Evolutionary conservation across 352 stramenopile genomes (phyloP).

Genomic region (Pythium rhizo-oryzae): DNA sequence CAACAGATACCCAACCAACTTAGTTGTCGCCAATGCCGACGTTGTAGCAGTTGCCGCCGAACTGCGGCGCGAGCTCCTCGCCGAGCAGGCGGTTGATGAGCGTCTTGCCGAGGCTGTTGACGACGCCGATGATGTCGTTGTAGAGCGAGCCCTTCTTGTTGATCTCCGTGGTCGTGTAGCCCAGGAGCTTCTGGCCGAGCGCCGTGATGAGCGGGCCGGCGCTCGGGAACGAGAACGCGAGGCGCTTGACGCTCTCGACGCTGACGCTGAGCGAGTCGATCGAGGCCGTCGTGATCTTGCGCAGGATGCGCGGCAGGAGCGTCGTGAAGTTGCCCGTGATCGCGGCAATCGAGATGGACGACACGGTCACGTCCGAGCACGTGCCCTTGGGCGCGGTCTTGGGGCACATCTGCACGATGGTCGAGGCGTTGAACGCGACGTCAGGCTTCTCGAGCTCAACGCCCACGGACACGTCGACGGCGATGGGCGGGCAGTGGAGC

Average conservation of each 20-base stretch:
- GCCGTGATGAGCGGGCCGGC: slow-evolving; percentile 41
- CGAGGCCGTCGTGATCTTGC: slow-evolving; percentile 24
- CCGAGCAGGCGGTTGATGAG: slow-evolving; percentile 54
- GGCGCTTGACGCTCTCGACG: slow-evolving; percentile 51
- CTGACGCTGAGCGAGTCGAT: slow-evolving; percentile 35
- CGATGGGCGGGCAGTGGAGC: slow-evolving; percentile 39
- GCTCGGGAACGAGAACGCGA: slow-evolving; percentile 45
- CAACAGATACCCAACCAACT: too few species aligned
- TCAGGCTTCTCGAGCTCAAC: slow-evolving; percentile 40
- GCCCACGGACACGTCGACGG: slow-evolving; percentile 42
- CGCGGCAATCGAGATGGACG: slow-evolving; percentile 40
- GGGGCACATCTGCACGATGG: slow-evolving; percentile 42
- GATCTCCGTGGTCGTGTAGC: slow-evolving; percentile 48
- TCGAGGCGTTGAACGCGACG: slow-evolving; percentile 31
- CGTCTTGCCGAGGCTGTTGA: slow-evolving; percentile 45
- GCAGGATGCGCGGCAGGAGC: slow-evolving; percentile 29
- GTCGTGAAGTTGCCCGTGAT: slow-evolving; percentile 34
- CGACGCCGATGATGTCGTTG: slow-evolving; percentile 45
- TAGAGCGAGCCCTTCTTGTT: slow-evolving; percentile 72
- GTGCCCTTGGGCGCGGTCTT: slow-evolving; percentile 34
- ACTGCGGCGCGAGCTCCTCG: slow-evolving; percentile 39
- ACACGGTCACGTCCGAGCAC: slow-evolving; percentile 52
- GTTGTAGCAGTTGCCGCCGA: slow-evolving; percentile 49
- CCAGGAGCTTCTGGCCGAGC: slow-evolving; percentile 45
- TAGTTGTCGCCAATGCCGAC: slow-evolving; percentile 16